Base-by-base conservation (phyloP, 2,329 filamentous ascomycete species). In the Penicillium sumatraense region DNA sequence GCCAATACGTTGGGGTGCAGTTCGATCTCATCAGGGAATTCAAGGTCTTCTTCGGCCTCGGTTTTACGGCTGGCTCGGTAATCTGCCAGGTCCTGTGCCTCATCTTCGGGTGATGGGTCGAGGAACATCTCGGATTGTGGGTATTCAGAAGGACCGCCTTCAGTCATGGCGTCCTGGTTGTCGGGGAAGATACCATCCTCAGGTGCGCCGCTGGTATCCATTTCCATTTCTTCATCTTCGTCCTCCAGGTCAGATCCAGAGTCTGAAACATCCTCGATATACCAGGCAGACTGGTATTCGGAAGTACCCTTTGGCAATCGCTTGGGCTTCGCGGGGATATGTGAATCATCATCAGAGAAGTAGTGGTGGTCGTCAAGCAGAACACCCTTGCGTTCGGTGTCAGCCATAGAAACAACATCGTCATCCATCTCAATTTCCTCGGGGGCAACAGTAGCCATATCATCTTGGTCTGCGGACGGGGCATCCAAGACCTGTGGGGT, bases 11-110 rank as follows among this genome's bases (percentile, higher is more conserved):
- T 85, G 0, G 96, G 95, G 62, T 90, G 91, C 50, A 99, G 80
- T 74, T 99, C 96, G 54, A 99, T 95, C 74, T 99, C 95, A 63
- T 99, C 95, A 0, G 95, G 95, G 74, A 98, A 99, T 72, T 98
- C 93, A 51, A 90, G 85, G 73, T 99, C 95, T 13, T 98, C 93
- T 47, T 93, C 85, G 3, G 87, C 91, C 64, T 97, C 93, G 21
- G 87, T 86, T 49, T 87, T 86, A 68, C 92, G 91, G 60, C 87
- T 86, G 49, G 85, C 82, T 35, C 95, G 87, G 75, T 92, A 99
- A 41, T 89, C 89, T 52, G 87, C 90, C 36, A 99, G 82, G 69
- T 96, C 87, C 65, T 87, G 83, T 2, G 89, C 89, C 68, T 96
- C 92, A 59, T 97, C 92, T 65, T 96, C 88, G 1, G 89, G 90